Percentiles rank a stretch among this genome's conserved stretches.
phyloP scores from a whole-genome alignment of 306 rosid species.

The Elaeagnus macrophylla region DNA sequence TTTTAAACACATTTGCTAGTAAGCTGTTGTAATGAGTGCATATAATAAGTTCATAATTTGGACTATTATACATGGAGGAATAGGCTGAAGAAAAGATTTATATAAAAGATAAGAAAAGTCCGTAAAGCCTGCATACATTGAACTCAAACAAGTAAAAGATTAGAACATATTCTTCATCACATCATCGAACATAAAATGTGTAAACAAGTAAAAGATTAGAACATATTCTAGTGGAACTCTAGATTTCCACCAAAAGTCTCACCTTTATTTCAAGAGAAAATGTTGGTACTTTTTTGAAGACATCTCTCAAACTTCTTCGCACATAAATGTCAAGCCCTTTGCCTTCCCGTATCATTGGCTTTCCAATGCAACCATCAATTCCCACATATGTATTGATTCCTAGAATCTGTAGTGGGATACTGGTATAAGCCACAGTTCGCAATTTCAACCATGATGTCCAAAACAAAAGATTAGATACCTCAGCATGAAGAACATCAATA shows the following conservation, averaged over 20 bases:
- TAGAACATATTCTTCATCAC: too few relatives aligned
- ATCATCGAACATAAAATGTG: too few relatives aligned
- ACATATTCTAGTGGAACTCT: background rate
- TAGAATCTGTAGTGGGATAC: constrained; percentile 49
- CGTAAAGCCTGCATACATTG: too few relatives aligned
- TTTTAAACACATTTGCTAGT: too few relatives aligned
- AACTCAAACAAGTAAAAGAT: too few relatives aligned
- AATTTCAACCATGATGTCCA: constrained; percentile 6
- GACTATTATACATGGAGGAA: too few relatives aligned
- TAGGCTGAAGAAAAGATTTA: too few relatives aligned
- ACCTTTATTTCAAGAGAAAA: constrained; percentile 92
- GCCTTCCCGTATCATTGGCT: constrained; percentile 87
- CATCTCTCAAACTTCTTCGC: constrained; percentile 93
- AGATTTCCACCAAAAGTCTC: constrained; percentile 14
- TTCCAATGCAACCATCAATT: constrained; percentile 65
- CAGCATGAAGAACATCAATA: constrained; percentile 80
- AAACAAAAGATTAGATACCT: constrained; percentile 40
- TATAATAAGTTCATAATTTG: too few relatives aligned
- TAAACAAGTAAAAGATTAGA: background rate
- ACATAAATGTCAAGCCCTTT: constrained; percentile 79
- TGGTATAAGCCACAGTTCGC: constrained; percentile 19
- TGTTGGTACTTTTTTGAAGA: constrained; percentile 87
- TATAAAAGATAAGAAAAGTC: too few relatives aligned
- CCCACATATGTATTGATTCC: constrained; percentile 94
- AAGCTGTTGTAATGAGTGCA: too few relatives aligned